These are phyloP conservation scores for Rhinocladiella similis DNA, from an alignment of 2,329 filamentous ascomycete species.

Conservation along the genomic window DNA sequence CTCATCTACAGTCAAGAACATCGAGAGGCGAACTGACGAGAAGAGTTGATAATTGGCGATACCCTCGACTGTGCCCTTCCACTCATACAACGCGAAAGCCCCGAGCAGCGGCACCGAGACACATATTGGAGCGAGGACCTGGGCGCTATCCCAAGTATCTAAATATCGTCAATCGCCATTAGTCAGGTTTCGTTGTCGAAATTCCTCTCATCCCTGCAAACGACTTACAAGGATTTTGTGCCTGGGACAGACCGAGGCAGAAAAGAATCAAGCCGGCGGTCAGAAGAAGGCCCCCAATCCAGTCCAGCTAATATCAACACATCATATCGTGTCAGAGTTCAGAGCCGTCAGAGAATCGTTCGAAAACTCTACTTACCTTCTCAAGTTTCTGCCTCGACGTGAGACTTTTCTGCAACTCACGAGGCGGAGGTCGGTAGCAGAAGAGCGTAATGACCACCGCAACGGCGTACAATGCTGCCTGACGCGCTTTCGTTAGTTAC, in stretches of 20 bases:
- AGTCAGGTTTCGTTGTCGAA: background rate
- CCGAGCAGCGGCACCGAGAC: background rate
- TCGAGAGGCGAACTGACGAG: background rate
- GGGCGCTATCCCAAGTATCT: slow-evolving; percentile 3
- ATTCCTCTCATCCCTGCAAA: background rate
- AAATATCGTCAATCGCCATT: background rate
- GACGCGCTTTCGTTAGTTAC: background rate
- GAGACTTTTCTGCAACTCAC: background rate
- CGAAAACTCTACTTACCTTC: background rate
- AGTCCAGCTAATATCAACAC: slow-evolving; percentile 2
- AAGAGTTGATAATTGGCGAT: slow-evolving; percentile 3
- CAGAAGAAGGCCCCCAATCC: slow-evolving; percentile 3
- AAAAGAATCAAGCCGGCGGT: background rate
- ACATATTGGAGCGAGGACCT: slow-evolving; percentile 1
- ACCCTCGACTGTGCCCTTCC: background rate
- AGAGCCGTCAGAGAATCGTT: background rate
- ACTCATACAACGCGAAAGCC: slow-evolving; percentile 1
- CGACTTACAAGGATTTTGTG: slow-evolving; percentile 4
- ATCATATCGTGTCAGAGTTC: background rate
- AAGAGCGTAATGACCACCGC: slow-evolving; percentile 1
- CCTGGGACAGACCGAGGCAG: background rate
- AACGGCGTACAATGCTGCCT: background rate
- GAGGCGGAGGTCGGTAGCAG: background rate
- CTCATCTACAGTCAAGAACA: background rate
- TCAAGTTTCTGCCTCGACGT: background rate